Base-by-base conservation (phyloP, 805 yeast species). In the Kluyveromyces aestuarii region DNA sequence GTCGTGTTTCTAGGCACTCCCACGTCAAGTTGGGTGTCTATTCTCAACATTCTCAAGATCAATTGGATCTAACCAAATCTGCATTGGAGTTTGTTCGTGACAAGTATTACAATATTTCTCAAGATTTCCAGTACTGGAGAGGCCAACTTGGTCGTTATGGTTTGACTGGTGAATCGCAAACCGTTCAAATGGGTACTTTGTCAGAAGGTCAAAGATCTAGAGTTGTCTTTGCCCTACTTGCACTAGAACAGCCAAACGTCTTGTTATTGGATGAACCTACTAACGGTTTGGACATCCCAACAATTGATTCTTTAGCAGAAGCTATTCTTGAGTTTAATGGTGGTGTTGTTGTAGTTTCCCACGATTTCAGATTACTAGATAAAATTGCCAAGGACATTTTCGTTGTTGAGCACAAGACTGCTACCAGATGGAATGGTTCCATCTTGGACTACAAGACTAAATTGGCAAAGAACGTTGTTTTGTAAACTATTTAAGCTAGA, bases 131-230 rank as follows among this genome's bases (percentile, higher is more conserved):
- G 77, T 93, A 89, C 80, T 86, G 95, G 95, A 87, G 99, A 77
- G 87, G 85, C 61, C 98, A 91, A 74, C 78, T 93, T 62, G 99
- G 99, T 65, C 87, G 97, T 72, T 93, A 85, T 65, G 99, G 99
- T 72, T 80, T 93, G 64, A 91, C 98, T 54, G 99, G 99, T 74
- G 98, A 93, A 74, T 95, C 91, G 55, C 99, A 93, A 77, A 93
- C 98, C 49, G 87, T 96, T 41, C 90, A 88, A 68, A 93, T 93
- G 98, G 98, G 96, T 59, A 93, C 99, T 16, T 73, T 93, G 56
- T 90, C 97, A 17, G 99, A 93, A 77, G 99, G 99, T 71, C 99
- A 93, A 79, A 86, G 98, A 76, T 91, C 98, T 56, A 84, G 99
- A 74, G 99, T 93, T 58, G 99, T 93, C 49, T 93, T 93, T 66